Conservation (phyloP, 495 filamentous ascomycete species). For the Trypethelium eluteriae region DNA sequence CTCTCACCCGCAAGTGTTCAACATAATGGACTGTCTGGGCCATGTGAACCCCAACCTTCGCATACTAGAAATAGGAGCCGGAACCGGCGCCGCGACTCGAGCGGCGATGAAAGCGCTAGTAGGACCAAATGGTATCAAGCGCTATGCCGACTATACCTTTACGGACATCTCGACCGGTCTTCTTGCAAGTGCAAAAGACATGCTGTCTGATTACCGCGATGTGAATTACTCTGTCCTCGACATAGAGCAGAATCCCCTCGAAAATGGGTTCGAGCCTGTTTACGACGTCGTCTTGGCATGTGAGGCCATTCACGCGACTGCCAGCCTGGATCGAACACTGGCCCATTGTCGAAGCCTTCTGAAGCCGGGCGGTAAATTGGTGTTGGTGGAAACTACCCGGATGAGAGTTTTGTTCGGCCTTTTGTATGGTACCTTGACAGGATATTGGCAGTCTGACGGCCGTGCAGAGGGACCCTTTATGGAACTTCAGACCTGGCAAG, state of each 20-base stretch:
- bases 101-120: constrained; percentile 8
- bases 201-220: constrained; percentile 9
- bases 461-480: too few species aligned
- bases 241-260: constrained; percentile 23
- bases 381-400: not conserved
- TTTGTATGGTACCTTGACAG: not conserved
- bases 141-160: constrained; percentile 14
- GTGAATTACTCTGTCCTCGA: constrained; percentile 18
- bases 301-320: constrained; percentile 20
- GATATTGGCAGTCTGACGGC: not conserved
- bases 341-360: constrained; percentile 16
- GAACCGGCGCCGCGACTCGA: constrained; percentile 19
- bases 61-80: constrained; percentile 25
- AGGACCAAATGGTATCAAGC: not conserved
- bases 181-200: constrained; percentile 15
- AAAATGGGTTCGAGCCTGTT: constrained; percentile 19
- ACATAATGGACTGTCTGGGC: not conserved
- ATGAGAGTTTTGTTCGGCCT: not conserved
- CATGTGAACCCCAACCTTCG: constrained; percentile 19
- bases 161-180: constrained; percentile 22
- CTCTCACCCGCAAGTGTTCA: too few species aligned
- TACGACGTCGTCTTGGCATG: constrained; percentile 23
- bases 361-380: constrained; percentile 20
- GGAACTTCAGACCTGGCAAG: too few species aligned
- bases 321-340: constrained; percentile 9